These are phyloP conservation scores for Wickerhamiella vanderwaltii DNA, from an alignment of 805 yeast genomes.

Conservation along the genomic window DNA sequence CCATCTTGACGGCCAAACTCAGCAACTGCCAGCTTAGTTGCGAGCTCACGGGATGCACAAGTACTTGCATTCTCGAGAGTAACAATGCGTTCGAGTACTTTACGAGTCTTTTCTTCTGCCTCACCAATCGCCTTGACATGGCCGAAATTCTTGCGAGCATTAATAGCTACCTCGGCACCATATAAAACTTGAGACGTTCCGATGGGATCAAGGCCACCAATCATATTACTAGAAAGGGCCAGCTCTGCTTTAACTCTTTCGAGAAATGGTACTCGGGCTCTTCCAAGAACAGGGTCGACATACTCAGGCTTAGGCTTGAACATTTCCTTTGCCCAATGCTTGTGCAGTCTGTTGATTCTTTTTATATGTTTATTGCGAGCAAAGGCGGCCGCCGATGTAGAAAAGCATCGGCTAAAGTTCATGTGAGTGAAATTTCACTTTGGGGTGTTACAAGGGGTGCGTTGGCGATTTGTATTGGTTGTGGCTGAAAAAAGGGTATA, in stretches of 20 bases:
- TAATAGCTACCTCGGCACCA: constrained; percentile 56
- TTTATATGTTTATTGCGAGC: constrained; percentile 22
- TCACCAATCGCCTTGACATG: constrained; percentile 7
- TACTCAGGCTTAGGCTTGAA: constrained; percentile 22
- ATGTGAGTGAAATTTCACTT: too few relatives aligned
- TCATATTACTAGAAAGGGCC: constrained; percentile 51
- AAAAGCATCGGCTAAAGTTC: constrained; percentile 14
- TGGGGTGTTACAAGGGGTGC: too few relatives aligned
- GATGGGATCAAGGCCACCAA: constrained; percentile 43
- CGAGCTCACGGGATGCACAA: constrained; percentile 44
- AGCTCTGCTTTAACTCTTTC: constrained; percentile 53
- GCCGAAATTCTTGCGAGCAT: constrained; percentile 25
- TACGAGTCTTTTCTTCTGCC: constrained; percentile 45
- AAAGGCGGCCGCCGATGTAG: constrained; percentile 14
- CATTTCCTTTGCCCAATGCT: constrained; percentile 25
- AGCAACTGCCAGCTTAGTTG: constrained; percentile 50
- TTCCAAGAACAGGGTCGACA: constrained; percentile 81
- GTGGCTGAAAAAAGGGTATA: too few relatives aligned
- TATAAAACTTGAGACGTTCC: constrained; percentile 66
- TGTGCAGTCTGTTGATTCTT: constrained; percentile 21
- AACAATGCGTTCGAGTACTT: constrained; percentile 58
- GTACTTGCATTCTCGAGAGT: constrained; percentile 59
- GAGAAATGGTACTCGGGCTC: constrained; percentile 51
- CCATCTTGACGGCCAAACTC: constrained; percentile 79
- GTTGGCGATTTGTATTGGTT: too few relatives aligned